Conservation (phyloP, 2,329 filamentous ascomycete genomes). For the Xylaria sp. region DNA sequence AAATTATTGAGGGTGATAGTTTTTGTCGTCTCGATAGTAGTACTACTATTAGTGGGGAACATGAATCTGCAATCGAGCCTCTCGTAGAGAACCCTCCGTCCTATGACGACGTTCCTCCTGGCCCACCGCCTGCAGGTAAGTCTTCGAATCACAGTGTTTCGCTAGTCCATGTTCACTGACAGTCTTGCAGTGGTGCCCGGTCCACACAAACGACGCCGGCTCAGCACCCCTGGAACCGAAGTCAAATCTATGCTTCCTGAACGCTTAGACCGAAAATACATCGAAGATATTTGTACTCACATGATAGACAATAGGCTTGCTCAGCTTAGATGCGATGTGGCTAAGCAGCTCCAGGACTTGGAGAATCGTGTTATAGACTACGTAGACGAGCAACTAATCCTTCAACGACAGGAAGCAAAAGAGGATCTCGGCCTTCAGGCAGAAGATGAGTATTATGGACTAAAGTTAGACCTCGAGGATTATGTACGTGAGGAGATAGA, state of each 20-base stretch:
- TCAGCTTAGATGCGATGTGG: slow-evolving; percentile 31
- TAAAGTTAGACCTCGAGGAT: slow-evolving; percentile 29
- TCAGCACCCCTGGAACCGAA: slow-evolving; percentile 22
- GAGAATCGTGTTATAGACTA: slow-evolving; percentile 36
- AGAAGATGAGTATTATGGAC: slow-evolving; percentile 34
- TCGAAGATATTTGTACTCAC: slow-evolving; percentile 37
- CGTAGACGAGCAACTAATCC: slow-evolving; percentile 35
- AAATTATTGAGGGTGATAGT: slow-evolving; percentile 33
- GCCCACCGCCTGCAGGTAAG: slow-evolving; percentile 32
- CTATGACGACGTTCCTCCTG: slow-evolving; percentile 34
- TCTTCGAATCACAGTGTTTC: slow-evolving; percentile 1
- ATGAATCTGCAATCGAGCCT: slow-evolving; percentile 25
- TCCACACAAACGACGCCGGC: slow-evolving; percentile 29
- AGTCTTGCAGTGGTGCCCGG: slow-evolving; percentile 7
- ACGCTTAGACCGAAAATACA: slow-evolving; percentile 36
- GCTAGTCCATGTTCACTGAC: slow-evolving; percentile 18
- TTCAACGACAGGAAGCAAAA: slow-evolving; percentile 23
- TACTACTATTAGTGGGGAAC: slow-evolving; percentile 12
- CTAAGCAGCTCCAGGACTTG: slow-evolving; percentile 32
- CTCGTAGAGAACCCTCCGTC: slow-evolving; percentile 35
- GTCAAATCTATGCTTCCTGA: neutral
- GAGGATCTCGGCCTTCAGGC: slow-evolving; percentile 13
- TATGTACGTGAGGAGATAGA: slow-evolving; percentile 32
- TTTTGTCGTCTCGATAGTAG: slow-evolving; percentile 10
- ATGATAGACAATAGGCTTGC: slow-evolving; percentile 33